phyloP scores from a whole-genome alignment of 176 grass and related monocot species.

The Triticum aestivum region IWGSC_CS_RefSeq_v2.1 NC_057799.1:556619488-556619987 shows the following conservation, averaged over 20 bases:
- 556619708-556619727: constrained; percentile 22
- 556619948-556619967: not conserved
- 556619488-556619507: not conserved
- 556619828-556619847: constrained; percentile 19
- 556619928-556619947: not conserved
- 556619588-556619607: not conserved
- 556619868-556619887: not conserved
- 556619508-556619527: not conserved
- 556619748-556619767: constrained; percentile 23
- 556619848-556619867: not conserved
- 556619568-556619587: not conserved
- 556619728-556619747: constrained; percentile 8
- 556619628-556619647: not conserved
- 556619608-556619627: not conserved
- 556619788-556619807: constrained; percentile 20
- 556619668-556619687: not conserved
- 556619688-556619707: not conserved
- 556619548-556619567: not conserved
- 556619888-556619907: not conserved
- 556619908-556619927: not conserved
- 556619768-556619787: constrained; percentile 10
- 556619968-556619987: constrained; percentile 6
- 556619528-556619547: not conserved
- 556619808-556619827: not conserved
- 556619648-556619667: not conserved